Evolutionary conservation across 805 yeast genomes (phyloP).

Genomic region (Maudiozyma saulgeensis): DNA sequence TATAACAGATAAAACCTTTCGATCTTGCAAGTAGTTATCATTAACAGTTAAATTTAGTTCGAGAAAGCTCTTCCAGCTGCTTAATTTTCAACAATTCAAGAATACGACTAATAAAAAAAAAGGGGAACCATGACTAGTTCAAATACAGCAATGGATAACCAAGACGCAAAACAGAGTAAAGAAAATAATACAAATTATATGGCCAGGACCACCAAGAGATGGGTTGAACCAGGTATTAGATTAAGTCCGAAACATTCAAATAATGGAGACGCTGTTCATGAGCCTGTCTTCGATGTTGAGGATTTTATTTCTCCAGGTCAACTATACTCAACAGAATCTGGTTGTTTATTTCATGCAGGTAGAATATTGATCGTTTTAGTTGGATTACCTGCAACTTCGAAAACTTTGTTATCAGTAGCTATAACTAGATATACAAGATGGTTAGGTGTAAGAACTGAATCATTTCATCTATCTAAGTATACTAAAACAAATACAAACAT

Average conservation of each 20-base stretch:
- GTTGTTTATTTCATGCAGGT: slow-evolving; percentile 92
- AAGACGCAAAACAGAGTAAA: slow-evolving; percentile 20
- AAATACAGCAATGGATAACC: background rate
- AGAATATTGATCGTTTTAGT: slow-evolving; percentile 79
- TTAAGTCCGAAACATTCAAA: background rate
- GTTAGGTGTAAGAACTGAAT: slow-evolving; percentile 89
- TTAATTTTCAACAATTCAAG: too few species aligned
- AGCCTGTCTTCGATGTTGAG: slow-evolving; percentile 17
- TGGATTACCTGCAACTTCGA: slow-evolving; percentile 94
- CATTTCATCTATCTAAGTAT: slow-evolving; percentile 88
- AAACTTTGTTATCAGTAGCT: slow-evolving; percentile 85
- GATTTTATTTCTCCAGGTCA: slow-evolving; percentile 81
- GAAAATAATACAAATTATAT: slow-evolving; percentile 41
- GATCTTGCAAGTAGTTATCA: too few species aligned
- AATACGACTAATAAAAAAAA: background rate
- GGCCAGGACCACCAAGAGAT: slow-evolving; percentile 44
- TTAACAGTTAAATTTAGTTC: too few species aligned
- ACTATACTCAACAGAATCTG: slow-evolving; percentile 84
- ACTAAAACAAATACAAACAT: slow-evolving; percentile 47
- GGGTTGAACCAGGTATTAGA: slow-evolving; percentile 23
- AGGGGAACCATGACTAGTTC: background rate
- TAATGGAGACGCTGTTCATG: slow-evolving; percentile 55
- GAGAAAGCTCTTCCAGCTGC: too few species aligned
- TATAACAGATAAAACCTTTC: too few species aligned
- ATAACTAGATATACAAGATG: slow-evolving; percentile 87